Percentiles rank a stretch among this genome's conserved stretches.
Conservation (phyloP, 192 early-diverging fungal species). For the Pilaira anomala region DNA sequence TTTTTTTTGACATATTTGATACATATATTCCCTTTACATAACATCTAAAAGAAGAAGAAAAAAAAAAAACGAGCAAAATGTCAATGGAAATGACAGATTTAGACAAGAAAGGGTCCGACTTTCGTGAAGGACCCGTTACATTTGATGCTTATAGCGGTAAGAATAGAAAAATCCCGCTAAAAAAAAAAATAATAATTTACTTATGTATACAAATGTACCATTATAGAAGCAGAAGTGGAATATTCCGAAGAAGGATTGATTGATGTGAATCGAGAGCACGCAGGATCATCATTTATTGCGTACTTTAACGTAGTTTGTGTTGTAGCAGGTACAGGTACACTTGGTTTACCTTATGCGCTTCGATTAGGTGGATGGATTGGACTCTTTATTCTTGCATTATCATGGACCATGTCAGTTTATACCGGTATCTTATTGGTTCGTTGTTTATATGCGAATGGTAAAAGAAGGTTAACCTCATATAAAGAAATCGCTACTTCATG, state of each 20-base stretch:
- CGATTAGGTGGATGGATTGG: slow-evolving; percentile 76
- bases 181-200: not conserved
- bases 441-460: slow-evolving; percentile 66
- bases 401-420: slow-evolving; percentile 65
- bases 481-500: slow-evolving; percentile 69
- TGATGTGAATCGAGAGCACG: slow-evolving; percentile 20
- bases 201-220: not conserved
- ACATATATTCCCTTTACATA: too few species aligned
- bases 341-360: slow-evolving; percentile 82
- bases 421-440: slow-evolving; percentile 69
- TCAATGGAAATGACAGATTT: slow-evolving; percentile 1
- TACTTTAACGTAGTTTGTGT: slow-evolving; percentile 64
- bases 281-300: slow-evolving; percentile 47
- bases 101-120: not conserved
- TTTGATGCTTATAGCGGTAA: slow-evolving; percentile 12
- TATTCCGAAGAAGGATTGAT: slow-evolving; percentile 11
- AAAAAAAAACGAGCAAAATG: not conserved
- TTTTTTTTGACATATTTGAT: too few species aligned
- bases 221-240: slow-evolving; percentile 10
- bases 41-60: too few species aligned
- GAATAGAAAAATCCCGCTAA: too few species aligned
- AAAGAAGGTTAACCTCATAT: slow-evolving; percentile 55
- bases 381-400: slow-evolving; percentile 59
- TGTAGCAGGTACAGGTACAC: slow-evolving; percentile 80
- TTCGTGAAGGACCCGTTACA: not conserved